Percentiles rank a stretch among this genome's conserved stretches.
These are phyloP conservation scores for Alternaria sp. DNA, from an alignment of 2,329 filamentous ascomycete genomes.

Conservation along the genomic window DNA sequence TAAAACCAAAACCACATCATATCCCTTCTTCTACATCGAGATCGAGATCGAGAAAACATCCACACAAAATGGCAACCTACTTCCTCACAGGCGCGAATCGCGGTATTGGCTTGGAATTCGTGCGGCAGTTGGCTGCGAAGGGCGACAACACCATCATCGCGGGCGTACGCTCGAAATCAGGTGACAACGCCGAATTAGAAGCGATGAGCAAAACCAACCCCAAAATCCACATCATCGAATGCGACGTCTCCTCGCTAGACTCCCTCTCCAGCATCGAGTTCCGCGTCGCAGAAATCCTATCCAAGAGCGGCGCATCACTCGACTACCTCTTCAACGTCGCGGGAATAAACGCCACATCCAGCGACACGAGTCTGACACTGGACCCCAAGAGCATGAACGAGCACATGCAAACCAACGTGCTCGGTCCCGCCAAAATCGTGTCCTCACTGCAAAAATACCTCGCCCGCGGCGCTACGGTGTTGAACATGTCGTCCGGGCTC, in stretches of 20 bases:
- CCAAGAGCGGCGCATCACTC: slow-evolving; percentile 47
- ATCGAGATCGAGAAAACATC: background rate
- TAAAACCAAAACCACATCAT: background rate
- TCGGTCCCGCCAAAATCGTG: slow-evolving; percentile 56
- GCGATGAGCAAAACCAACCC: slow-evolving; percentile 18
- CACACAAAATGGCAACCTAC: slow-evolving; percentile 36
- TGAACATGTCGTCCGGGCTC: slow-evolving; percentile 47
- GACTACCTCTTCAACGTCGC: slow-evolving; percentile 53
- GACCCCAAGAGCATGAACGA: slow-evolving; percentile 44
- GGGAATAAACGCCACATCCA: slow-evolving; percentile 48
- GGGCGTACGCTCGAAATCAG: slow-evolving; percentile 45
- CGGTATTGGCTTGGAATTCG: slow-evolving; percentile 41
- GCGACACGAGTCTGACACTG: slow-evolving; percentile 50
- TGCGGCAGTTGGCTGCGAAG: slow-evolving; percentile 38
- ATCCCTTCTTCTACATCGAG: background rate
- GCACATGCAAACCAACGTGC: slow-evolving; percentile 56
- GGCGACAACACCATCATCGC: slow-evolving; percentile 49
- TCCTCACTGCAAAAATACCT: slow-evolving; percentile 47
- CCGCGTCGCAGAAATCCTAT: slow-evolving; percentile 43
- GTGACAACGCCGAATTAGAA: slow-evolving; percentile 38
- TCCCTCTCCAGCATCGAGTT: slow-evolving; percentile 44
- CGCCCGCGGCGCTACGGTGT: slow-evolving; percentile 35
- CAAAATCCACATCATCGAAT: slow-evolving; percentile 50
- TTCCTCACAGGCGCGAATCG: slow-evolving; percentile 44
- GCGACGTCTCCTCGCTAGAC: slow-evolving; percentile 45